These are phyloP conservation scores for Articulospora tetracladia DNA, from an alignment of 495 filamentous ascomycete species.

Conservation along the genomic window DNA sequence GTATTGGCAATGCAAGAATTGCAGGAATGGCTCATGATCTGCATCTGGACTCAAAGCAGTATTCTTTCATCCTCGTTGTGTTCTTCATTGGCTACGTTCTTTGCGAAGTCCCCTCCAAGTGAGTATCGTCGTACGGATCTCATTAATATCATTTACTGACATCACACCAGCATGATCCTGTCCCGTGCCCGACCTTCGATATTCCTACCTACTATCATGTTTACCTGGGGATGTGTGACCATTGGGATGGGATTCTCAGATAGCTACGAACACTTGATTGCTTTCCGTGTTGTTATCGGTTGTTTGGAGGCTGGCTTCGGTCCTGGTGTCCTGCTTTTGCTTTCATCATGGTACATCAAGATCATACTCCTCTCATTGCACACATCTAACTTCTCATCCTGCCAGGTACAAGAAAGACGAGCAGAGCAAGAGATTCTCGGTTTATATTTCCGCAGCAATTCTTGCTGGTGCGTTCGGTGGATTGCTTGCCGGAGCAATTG, in stretches of 20 bases:
- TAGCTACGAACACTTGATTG: constrained; percentile 46
- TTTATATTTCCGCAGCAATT: constrained; percentile 50
- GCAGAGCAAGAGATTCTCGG: too few species aligned
- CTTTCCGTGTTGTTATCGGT: constrained; percentile 53
- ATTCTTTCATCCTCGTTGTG: constrained; percentile 46
- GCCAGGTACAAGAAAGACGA: background rate
- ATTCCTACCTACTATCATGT: constrained; percentile 54
- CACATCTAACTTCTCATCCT: constrained; percentile 31
- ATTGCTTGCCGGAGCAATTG: constrained; percentile 49
- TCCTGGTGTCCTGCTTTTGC: constrained; percentile 44
- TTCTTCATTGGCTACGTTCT: constrained; percentile 32
- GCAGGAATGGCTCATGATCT: constrained; percentile 43
- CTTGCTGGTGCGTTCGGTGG: constrained; percentile 57
- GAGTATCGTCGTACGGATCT: constrained; percentile 27
- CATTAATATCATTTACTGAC: constrained; percentile 62
- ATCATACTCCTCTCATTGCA: constrained; percentile 40
- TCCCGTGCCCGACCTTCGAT: constrained; percentile 51
- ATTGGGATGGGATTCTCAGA: constrained; percentile 43
- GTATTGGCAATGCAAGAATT: too few species aligned
- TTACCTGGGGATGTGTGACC: constrained; percentile 50
- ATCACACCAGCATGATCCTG: constrained; percentile 57
- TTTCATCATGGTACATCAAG: constrained; percentile 44
- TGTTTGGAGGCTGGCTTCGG: constrained; percentile 43
- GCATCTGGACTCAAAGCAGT: constrained; percentile 42
- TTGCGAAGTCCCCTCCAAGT: background rate